Conservation (phyloP, 2,329 filamentous ascomycete species). For the Verticillium zaregamsianum region DNA sequence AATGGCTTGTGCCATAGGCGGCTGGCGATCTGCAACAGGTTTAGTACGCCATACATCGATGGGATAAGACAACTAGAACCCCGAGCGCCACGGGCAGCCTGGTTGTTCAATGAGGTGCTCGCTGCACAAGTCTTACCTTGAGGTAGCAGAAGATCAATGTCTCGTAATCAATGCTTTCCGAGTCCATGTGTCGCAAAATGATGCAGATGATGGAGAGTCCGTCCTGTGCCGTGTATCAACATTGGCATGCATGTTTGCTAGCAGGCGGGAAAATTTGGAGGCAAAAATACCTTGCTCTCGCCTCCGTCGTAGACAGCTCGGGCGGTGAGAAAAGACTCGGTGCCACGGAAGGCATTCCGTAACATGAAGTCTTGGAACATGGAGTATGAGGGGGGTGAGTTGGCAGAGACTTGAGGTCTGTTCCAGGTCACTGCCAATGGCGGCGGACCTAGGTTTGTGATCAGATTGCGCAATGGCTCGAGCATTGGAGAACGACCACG, state of each 20-base stretch:
- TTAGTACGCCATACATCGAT: not conserved
- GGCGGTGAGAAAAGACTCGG: conserved; percentile 60
- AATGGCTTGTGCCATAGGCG: conserved; percentile 67
- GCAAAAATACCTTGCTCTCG: conserved; percentile 54
- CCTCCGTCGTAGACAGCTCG: conserved; percentile 67
- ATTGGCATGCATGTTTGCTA: not conserved
- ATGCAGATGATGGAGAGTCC: conserved; percentile 66
- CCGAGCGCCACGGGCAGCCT: not conserved
- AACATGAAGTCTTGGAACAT: conserved; percentile 72
- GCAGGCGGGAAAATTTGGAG: not conserved
- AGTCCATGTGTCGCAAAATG: conserved; percentile 63
- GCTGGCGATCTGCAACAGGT: conserved; percentile 53
- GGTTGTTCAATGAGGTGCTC: not conserved
- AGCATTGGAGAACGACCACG: conserved; percentile 53
- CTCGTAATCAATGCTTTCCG: conserved; percentile 61
- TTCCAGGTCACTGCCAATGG: conserved; percentile 68
- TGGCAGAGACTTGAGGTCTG: conserved; percentile 59
- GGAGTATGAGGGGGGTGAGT: conserved; percentile 60
- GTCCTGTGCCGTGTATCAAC: conserved; percentile 36
- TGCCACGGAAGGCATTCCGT: conserved; percentile 61
- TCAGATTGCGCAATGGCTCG: conserved; percentile 56
- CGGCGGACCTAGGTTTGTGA: conserved; percentile 63
- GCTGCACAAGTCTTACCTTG: conserved; percentile 41
- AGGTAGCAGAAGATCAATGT: conserved; percentile 64
- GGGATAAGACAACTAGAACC: too few relatives aligned